phyloP scores from a whole-genome alignment of 2,329 filamentous ascomycete species.

The Ilyonectria robusta region DNA sequence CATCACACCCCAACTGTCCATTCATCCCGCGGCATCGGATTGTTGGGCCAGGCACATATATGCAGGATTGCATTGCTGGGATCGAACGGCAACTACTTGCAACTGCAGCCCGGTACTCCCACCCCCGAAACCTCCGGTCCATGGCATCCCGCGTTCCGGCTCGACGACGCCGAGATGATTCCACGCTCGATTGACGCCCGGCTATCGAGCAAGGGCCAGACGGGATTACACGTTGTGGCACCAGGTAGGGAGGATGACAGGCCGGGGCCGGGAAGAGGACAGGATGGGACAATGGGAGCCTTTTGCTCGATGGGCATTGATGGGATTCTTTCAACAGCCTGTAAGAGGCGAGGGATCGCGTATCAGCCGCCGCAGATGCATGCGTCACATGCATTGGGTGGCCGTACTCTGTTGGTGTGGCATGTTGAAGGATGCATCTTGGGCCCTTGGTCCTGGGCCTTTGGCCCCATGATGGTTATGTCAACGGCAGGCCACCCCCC shows the following conservation, averaged over 20 bases:
- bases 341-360: conserved; percentile 19
- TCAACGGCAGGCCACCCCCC: not conserved
- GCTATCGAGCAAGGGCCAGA: conserved; percentile 22
- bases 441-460: not conserved
- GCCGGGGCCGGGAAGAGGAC: conserved; percentile 16
- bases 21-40: conserved; percentile 7
- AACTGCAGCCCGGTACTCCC: not conserved
- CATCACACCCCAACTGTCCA: conserved; percentile 18
- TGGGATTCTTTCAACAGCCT: conserved; percentile 11
- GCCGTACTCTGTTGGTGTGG: conserved; percentile 21
- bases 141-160: not conserved
- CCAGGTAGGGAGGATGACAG: conserved; percentile 13
- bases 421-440: conserved; percentile 30
- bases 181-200: conserved; percentile 14
- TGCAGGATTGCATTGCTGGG: not conserved
- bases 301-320: conserved; percentile 11
- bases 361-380: conserved; percentile 28
- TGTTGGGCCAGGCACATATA: conserved; percentile 7
- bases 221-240: conserved; percentile 2
- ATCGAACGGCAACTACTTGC: not conserved
- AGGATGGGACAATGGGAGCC: conserved; percentile 15
- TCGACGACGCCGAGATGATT: conserved; percentile 3
- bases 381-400: conserved; percentile 36
- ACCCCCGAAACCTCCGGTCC: not conserved
- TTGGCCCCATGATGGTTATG: not conserved